Base-by-base conservation (phyloP, 169 alveolate genomes). In the Cystoisospora suis region DNA sequence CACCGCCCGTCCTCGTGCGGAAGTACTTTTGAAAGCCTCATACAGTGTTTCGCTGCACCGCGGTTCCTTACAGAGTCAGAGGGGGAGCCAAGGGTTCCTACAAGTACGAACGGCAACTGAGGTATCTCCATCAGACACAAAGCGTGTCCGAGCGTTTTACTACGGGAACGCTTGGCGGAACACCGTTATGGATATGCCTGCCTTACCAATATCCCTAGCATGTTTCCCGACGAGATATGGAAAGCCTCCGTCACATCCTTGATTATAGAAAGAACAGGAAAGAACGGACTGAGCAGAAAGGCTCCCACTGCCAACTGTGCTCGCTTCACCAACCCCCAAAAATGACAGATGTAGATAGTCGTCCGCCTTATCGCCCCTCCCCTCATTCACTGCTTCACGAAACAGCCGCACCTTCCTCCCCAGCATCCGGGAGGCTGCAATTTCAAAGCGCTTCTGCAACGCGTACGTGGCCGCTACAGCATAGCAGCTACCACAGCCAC, bases 161-260 rank as follows among this genome's bases (percentile, higher is more conserved):
- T n/a, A n/a, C n/a, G n/a, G n/a, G n/a, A 53, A 53, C 65, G 65
- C 23, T 53, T 53, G 29, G 12, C 65, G 65, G 23, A 23, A 15
- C 65, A 53, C 23, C 23, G 65, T 53, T 23, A 53, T 12, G 12
- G 23, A 53, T 53, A 12, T 53, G 65, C n/a, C n/a, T 53, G 7
- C 9, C 91, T 69, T 38, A 47, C 96, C 95, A 56, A 90, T 90
- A 56, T 92, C 95, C 7, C 59, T 61, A 29, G 95, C 94, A 38
- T 96, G 97, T 86, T 95, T 97, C 0, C 98, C 98, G 40, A 96
- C 98, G 40, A 97, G 95, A 80, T 94, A 96, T 17, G 98, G 98
- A 58, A 91, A 97, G 1, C 98, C 98, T 0, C 98, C 98, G 87
- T 94, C 96, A 92, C 98, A 97, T 27, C 97, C 98, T 90, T 97